These are phyloP conservation scores for Baorangia bicolor DNA, from an alignment of 768 basidiomycete species.

Conservation along the genomic window DNA sequence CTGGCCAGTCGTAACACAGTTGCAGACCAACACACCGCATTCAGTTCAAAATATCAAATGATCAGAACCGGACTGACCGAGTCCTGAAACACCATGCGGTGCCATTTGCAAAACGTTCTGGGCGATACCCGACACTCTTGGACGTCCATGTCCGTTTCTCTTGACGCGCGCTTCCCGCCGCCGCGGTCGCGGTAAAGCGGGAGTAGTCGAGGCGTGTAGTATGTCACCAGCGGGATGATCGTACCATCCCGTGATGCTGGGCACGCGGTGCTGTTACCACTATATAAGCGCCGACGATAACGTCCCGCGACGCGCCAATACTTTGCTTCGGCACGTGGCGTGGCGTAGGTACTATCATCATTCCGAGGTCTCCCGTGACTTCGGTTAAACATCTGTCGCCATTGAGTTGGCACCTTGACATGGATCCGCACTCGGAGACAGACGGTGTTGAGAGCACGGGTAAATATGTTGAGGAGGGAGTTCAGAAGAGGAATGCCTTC, in stretches of 20 bases:
- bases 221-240: constrained; percentile 28
- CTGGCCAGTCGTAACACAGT: constrained; percentile 18
- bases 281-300: constrained; percentile 27
- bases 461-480: constrained; percentile 10
- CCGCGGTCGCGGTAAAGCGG: constrained; percentile 36
- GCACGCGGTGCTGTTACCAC: constrained; percentile 9
- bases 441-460: constrained; percentile 13
- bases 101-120: constrained; percentile 45
- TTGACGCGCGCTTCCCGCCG: background rate
- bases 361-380: background rate
- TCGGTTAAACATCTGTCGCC: constrained; percentile 1
- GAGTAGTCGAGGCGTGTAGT: constrained; percentile 39
- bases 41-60: background rate
- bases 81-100: constrained; percentile 43
- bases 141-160: constrained; percentile 13
- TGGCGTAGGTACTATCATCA: constrained; percentile 23
- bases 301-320: constrained; percentile 34
- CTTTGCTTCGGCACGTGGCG: constrained; percentile 23
- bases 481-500: background rate
- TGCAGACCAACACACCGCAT: background rate
- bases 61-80: constrained; percentile 33
- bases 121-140: constrained; percentile 33
- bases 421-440: constrained; percentile 16
- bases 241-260: constrained; percentile 2
- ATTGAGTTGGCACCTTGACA: constrained; percentile 8